These are phyloP conservation scores for Candida nonsorbophila DNA, from an alignment of 805 yeast genomes.

Conservation along the genomic window DNA sequence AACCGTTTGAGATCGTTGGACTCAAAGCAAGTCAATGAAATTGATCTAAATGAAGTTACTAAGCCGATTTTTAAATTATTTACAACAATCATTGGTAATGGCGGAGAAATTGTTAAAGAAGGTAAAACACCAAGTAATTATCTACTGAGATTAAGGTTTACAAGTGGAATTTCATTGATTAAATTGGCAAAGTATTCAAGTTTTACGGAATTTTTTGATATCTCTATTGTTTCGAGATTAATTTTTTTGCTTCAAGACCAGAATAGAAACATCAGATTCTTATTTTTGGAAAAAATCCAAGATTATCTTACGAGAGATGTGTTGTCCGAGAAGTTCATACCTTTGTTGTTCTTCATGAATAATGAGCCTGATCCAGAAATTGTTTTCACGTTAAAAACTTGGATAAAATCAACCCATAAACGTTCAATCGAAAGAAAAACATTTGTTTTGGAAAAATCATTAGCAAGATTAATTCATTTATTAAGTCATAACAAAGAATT, in stretches of 20 bases:
- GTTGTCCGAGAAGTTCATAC: conserved; percentile 62
- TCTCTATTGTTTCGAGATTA: conserved; percentile 47
- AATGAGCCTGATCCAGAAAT: conserved; percentile 61
- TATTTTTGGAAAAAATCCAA: conserved; percentile 47
- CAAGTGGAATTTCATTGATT: conserved; percentile 61
- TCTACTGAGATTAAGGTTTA: conserved; percentile 58
- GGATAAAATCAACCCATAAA: conserved; percentile 62
- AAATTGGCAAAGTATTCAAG: conserved; percentile 55
- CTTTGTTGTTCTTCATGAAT: conserved; percentile 67
- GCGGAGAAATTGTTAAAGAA: conserved; percentile 66
- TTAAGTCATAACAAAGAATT: conserved; percentile 61
- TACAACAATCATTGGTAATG: conserved; percentile 60
- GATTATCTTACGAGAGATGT: conserved; percentile 43
- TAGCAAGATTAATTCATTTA: conserved; percentile 63
- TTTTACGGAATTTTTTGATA: conserved; percentile 48
- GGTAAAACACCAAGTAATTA: conserved; percentile 55
- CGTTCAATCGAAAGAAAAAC: conserved; percentile 28
- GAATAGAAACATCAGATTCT: conserved; percentile 48
- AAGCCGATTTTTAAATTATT: conserved; percentile 65
- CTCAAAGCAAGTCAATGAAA: conserved; percentile 23
- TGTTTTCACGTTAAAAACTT: conserved; percentile 50
- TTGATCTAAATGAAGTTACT: conserved; percentile 40
- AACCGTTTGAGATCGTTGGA: conserved; percentile 46
- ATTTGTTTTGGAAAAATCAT: conserved; percentile 57
- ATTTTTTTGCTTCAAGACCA: conserved; percentile 65